A percentile compares a stretch with the other conserved stretches of the same genome.
These are phyloP conservation scores for Scytalidium sp. DNA, from an alignment of 2,329 filamentous ascomycete genomes.

Conservation along the genomic window DNA sequence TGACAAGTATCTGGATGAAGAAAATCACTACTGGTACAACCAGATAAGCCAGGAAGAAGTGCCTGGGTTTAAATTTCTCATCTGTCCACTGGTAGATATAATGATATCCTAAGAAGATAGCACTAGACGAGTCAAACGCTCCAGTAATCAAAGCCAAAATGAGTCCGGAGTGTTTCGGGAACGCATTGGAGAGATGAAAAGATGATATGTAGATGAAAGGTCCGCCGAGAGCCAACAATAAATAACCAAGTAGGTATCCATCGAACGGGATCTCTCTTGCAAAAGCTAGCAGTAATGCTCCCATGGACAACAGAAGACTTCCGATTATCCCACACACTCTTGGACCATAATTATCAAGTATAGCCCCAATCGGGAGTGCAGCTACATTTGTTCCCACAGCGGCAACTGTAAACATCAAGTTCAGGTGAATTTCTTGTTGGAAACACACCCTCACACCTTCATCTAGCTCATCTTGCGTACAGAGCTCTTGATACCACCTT, in stretches of 20 bases:
- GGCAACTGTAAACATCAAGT: slow-evolving; percentile 90
- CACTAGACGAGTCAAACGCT: slow-evolving; percentile 80
- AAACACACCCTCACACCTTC: slow-evolving; percentile 50
- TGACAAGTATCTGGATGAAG: slow-evolving; percentile 64
- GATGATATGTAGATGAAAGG: slow-evolving; percentile 81
- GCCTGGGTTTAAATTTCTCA: slow-evolving; percentile 56
- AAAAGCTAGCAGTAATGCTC: slow-evolving; percentile 71
- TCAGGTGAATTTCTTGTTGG: slow-evolving; percentile 64
- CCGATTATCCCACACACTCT: slow-evolving; percentile 72
- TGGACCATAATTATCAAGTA: slow-evolving; percentile 80
- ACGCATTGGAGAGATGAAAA: slow-evolving; percentile 82
- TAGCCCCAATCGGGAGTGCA: slow-evolving; percentile 79
- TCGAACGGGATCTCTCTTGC: slow-evolving; percentile 66
- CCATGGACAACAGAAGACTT: slow-evolving; percentile 63
- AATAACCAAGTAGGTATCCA: slow-evolving; percentile 69
- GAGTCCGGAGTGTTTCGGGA: slow-evolving; percentile 72
- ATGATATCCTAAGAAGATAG: slow-evolving; percentile 72
- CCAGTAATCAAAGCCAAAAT: slow-evolving; percentile 78
- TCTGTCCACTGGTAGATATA: slow-evolving; percentile 61
- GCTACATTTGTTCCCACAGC: slow-evolving; percentile 86
- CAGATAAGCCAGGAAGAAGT: slow-evolving; percentile 73
- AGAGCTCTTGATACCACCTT: slow-evolving; percentile 66
- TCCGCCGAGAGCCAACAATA: slow-evolving; percentile 74
- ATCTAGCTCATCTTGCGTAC: slow-evolving; percentile 50
- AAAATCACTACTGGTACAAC: slow-evolving; percentile 66